Conservation (phyloP, 1,284 basidiomycete genomes). For the Ustilago tritici region DNA sequence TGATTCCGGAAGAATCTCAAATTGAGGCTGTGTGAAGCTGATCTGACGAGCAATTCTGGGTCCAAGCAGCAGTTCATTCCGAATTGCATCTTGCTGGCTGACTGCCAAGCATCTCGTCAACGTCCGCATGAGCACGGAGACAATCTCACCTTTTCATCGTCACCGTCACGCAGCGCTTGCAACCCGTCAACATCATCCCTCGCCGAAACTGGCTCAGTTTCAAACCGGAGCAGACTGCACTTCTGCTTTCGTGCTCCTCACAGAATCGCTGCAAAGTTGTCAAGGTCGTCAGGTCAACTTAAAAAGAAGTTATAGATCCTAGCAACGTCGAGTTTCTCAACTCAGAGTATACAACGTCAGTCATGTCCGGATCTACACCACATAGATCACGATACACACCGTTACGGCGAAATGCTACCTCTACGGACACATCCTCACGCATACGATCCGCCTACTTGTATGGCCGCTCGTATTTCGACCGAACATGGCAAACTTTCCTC, state of each 20-base stretch:
- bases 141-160: background rate
- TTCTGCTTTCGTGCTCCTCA: background rate
- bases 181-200: background rate
- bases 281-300: too few relatives aligned
- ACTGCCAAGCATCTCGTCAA: slow-evolving; percentile 3
- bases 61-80: slow-evolving; percentile 14
- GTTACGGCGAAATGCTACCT: slow-evolving; percentile 18
- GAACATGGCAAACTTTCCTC: slow-evolving; percentile 23
- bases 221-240: background rate
- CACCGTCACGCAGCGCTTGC: background rate
- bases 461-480: slow-evolving; percentile 19
- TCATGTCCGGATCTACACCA: slow-evolving; percentile 20
- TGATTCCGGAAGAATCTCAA: slow-evolving; percentile 2
- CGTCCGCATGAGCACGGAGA: background rate
- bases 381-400: slow-evolving; percentile 25
- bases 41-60: slow-evolving; percentile 15
- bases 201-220: background rate
- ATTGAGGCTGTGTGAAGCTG: slow-evolving; percentile 6
- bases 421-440: background rate
- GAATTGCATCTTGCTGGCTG: slow-evolving; percentile 1
- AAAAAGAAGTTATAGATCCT: too few relatives aligned
- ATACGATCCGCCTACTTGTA: slow-evolving; percentile 15
- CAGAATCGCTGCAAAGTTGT: too few relatives aligned
- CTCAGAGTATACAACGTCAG: background rate
- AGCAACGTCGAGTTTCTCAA: background rate